Evolutionary conservation across 768 basidiomycete species (phyloP), one percentile per base, ranked within the genome.

Genomic region (Tulasnella sp.): DNA sequence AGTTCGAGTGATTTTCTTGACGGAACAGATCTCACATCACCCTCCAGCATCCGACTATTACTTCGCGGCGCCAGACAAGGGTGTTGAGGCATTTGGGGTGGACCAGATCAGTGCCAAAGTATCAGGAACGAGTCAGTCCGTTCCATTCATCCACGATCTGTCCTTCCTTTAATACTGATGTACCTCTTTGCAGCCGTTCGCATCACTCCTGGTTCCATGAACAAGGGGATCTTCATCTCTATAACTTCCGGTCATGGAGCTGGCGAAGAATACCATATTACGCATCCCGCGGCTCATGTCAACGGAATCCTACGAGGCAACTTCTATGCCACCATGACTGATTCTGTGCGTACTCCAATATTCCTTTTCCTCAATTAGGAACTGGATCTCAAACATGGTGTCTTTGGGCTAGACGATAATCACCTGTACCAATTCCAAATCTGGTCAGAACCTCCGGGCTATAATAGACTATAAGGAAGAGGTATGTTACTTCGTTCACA

Each of bases 391-490:
- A 38, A 24, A 51, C 27, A 10, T 32, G 19, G 24, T 15, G 11
- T 9, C 52, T n/a, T n/a, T n/a, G n/a, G n/a, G n/a, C n/a, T n/a
- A 67, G 44, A 85, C 83, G 5, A 80, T 87, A 53, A 81, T 95
- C 65, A 92, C 89, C 30, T 92, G 89, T 70, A 77, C 76, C 19
- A 86, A 88, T 4, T 83, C 83, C 1, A 79, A 78, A 61, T 75
- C 76, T 34, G 73, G 78, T 63, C 51, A 68, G 63, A 80, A 78
- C 67, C 82, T 88, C 66, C 78, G 94, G 61, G 78, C 91, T 3
- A 78, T 98, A 65, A 81, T 96, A 60, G 90, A 94, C 67, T 98
- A 95, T 74, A 93, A 92, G 73, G 96, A 99, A 69, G 94, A 99
- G 82, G 88, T 88, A 61, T 45, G 83, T 68, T 32, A 15, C 13